phyloP scores from a whole-genome alignment of 1,139 yeast genomes.

The Pneumocystis oryctolagi region DNA sequence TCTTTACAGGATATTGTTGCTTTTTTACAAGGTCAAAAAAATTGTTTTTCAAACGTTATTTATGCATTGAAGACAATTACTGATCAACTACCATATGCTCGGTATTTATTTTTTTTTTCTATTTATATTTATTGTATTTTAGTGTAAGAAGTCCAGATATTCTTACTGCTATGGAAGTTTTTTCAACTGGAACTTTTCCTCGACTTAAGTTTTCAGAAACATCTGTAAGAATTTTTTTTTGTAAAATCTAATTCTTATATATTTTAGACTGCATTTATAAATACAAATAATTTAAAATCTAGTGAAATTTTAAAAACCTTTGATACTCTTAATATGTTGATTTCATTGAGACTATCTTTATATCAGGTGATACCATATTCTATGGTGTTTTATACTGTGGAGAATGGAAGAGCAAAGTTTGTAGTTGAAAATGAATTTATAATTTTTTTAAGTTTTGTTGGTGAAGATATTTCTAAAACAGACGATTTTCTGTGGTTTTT shows the following conservation, averaged over 20 bases:
- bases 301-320: conserved; percentile 47
- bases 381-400: conserved; percentile 45
- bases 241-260: neutral
- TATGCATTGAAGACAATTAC: conserved; percentile 48
- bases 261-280: conserved; percentile 20
- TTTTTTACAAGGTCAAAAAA: conserved; percentile 73
- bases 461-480: conserved; percentile 30
- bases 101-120: conserved; percentile 5
- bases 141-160: conserved; percentile 71
- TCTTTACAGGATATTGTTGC: conserved; percentile 48
- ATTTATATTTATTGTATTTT: neutral
- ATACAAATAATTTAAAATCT: conserved; percentile 38
- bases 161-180: conserved; percentile 71
- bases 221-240: neutral
- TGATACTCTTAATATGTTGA: conserved; percentile 52
- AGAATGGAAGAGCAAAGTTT: conserved; percentile 65
- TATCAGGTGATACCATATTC: conserved; percentile 27
- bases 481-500: conserved; percentile 46
- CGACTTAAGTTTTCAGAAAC: conserved; percentile 2
- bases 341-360: conserved; percentile 63
- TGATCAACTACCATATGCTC: conserved; percentile 58
- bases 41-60: conserved; percentile 47
- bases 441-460: conserved; percentile 55
- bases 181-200: conserved; percentile 40
- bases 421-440: conserved; percentile 51